A percentile compares a stretch with the other conserved stretches of the same genome.
Evolutionary conservation across 176 grass and related monocot genomes (phyloP).

Genomic region (Oryza glaberrima): DNA sequence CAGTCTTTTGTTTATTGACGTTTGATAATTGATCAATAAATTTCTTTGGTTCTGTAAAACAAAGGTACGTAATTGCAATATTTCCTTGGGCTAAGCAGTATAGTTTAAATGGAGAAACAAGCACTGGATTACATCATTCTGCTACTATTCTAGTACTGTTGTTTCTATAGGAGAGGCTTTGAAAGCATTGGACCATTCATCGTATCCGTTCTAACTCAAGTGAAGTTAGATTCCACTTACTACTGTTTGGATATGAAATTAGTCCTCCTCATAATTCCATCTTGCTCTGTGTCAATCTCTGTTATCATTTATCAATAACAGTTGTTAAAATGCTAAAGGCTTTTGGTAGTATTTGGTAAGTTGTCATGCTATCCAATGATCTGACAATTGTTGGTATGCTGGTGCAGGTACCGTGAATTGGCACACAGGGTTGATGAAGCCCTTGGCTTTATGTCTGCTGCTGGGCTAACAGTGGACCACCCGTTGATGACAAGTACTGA

Average conservation of each 20-base stretch:
- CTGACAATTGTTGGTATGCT: slow-evolving; percentile 8
- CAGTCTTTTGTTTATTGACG: background rate
- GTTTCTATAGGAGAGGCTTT: background rate
- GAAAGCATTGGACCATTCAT: background rate
- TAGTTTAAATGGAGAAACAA: background rate
- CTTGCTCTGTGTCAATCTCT: background rate
- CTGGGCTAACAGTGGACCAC: slow-evolving; percentile 79
- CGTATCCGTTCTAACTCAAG: background rate
- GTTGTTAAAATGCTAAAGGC: background rate
- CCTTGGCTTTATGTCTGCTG: slow-evolving; percentile 82
- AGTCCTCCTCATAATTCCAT: background rate
- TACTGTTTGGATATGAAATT: background rate
- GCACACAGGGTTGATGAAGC: slow-evolving; percentile 89
- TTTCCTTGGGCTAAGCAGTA: background rate
- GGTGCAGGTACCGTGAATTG: slow-evolving; percentile 71
- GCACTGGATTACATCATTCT: background rate
- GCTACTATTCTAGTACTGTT: background rate
- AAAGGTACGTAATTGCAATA: background rate
- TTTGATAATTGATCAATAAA: background rate
- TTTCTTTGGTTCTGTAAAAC: background rate
- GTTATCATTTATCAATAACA: background rate
- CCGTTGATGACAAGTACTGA: slow-evolving; percentile 76
- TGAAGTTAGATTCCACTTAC: background rate
- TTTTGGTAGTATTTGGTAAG: background rate
- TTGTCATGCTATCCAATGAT: background rate